Evolutionary conservation across 192 early-diverging fungal genomes (phyloP).

Genomic region (Mortierella hygrophila): DNA sequence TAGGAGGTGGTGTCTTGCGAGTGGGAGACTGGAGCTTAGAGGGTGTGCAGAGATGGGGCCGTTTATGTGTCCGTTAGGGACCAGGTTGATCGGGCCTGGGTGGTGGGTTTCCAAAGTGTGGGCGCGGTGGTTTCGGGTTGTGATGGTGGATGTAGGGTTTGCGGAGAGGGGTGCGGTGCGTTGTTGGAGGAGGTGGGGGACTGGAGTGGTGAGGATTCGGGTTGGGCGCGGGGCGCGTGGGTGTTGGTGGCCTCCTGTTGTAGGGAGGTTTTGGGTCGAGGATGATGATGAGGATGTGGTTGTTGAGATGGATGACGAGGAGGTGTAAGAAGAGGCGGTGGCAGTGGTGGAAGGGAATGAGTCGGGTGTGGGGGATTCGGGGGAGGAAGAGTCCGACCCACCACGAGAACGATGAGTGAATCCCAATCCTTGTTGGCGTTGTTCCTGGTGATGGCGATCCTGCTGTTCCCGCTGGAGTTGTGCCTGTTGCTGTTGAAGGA

Average conservation of each 20-base stretch:
- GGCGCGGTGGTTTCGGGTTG: neutral
- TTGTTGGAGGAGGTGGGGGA: neutral
- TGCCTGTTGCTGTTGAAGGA: slow-evolving; percentile 10
- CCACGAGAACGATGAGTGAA: too few species aligned
- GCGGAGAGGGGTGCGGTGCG: neutral
- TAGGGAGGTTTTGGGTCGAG: neutral
- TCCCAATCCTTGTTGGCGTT: too few species aligned
- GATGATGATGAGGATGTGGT: slow-evolving; percentile 3
- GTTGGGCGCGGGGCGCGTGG: neutral
- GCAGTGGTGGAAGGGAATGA: too few species aligned
- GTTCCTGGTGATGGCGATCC: neutral
- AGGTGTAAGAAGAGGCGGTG: too few species aligned
- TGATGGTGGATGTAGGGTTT: too few species aligned
- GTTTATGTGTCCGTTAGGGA: neutral
- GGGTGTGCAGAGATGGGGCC: neutral
- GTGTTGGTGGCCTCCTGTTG: neutral
- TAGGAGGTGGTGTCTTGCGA: neutral
- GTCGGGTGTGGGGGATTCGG: too few species aligned
- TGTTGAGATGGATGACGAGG: neutral
- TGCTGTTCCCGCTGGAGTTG: slow-evolving; percentile 2
- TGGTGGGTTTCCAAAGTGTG: neutral
- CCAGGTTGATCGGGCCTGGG: neutral
- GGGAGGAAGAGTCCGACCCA: too few species aligned
- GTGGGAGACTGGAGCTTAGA: neutral
- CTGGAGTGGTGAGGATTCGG: neutral